Evolutionary conservation across 495 filamentous ascomycete species (phyloP), one percentile per base, ranked within the genome.

Genomic region (Friedmanniomyces endolithicus): DNA sequence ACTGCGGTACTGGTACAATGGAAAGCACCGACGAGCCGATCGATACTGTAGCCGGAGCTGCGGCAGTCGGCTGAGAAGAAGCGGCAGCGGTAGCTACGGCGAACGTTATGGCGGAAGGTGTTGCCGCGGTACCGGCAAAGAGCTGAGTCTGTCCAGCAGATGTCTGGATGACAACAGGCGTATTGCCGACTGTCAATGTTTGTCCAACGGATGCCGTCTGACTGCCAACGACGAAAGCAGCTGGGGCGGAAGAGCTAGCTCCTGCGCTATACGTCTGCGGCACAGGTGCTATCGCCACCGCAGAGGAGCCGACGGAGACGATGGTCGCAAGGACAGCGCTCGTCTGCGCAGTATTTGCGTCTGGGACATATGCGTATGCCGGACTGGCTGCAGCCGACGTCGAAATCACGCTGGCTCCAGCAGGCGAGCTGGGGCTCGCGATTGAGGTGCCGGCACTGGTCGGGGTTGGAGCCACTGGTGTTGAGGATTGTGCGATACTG

Each of bases 131-230:
- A 19, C 49, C 49, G 2, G 49, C 49, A 20, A 11, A 24, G 11
- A 52, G 12, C 20, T 52, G 31, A 17, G 49, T 40, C 29, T 20
- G n/a, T 4, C 33, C 49, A 4, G 49, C 49, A 20, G 49, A 52
- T 24, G 49, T 52, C 49, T 52, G 49, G 11, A 52, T 20, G 20
- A 52, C 49, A 11, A 52, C 49, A 3, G 49, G 49, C n/a, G 49
- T 52, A 20, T 52, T 52, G 35, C 40, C 49, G 33, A 52, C 22
- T 2, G 49, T 52, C 49, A 52, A 22, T 12, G 49, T 52, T n/a
- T 52, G 49, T 25, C 49, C 49, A 33, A 52, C 23, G 2, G 49
- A 52, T 7, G 49, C 49, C 11, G 49, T 52, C 49, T 52, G 49
- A 33, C 31, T 52, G 11, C 49, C 49, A n/a, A 52, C 24, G 3